Percentiles rank a stretch among this genome's conserved stretches.
Evolutionary conservation across 352 stramenopile species (phyloP).

Genomic region (Achlya hypogyna): DNA sequence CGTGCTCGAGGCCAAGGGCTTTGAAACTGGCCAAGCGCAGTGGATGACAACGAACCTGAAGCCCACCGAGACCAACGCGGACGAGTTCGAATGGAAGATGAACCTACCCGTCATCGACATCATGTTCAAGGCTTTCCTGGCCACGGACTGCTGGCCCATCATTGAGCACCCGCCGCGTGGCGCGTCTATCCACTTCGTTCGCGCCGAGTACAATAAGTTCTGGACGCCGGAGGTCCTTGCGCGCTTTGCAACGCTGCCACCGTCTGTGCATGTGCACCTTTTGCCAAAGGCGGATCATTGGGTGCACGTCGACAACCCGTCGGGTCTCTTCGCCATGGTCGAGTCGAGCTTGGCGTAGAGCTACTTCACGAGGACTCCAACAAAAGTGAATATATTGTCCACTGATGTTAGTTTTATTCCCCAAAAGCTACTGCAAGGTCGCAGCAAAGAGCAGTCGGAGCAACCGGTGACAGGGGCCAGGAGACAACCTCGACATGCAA

Average conservation of each 20-base stretch:
- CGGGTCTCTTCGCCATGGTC: conserved; percentile 59
- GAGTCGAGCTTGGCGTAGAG: conserved; percentile 23
- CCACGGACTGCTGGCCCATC: conserved; percentile 57
- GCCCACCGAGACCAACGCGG: conserved; percentile 32
- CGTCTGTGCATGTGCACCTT: conserved; percentile 50
- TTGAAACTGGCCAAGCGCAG: conserved; percentile 55
- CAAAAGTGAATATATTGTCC: conserved; percentile 21
- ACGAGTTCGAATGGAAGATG: conserved; percentile 79
- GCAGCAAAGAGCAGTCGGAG: neutral
- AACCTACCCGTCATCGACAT: conserved; percentile 60
- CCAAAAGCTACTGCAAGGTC: conserved; percentile 19
- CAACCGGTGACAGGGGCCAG: neutral
- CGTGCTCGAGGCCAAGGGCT: conserved; percentile 47
- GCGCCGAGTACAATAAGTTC: conserved; percentile 65
- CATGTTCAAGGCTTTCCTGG: conserved; percentile 59
- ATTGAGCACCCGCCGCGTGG: conserved; percentile 31
- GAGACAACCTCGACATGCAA: too few species aligned
- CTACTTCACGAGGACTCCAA: neutral
- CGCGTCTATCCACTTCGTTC: conserved; percentile 66
- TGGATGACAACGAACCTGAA: conserved; percentile 78
- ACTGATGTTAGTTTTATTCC: conserved; percentile 17
- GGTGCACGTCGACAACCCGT: conserved; percentile 79
- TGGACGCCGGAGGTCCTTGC: conserved; percentile 46
- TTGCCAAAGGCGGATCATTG: conserved; percentile 69
- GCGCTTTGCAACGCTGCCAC: conserved; percentile 33